A percentile compares a stretch with the other conserved stretches of the same genome.
Conservation (phyloP, 805 yeast species). For the Cyberlindnera mycetangii region DNA sequence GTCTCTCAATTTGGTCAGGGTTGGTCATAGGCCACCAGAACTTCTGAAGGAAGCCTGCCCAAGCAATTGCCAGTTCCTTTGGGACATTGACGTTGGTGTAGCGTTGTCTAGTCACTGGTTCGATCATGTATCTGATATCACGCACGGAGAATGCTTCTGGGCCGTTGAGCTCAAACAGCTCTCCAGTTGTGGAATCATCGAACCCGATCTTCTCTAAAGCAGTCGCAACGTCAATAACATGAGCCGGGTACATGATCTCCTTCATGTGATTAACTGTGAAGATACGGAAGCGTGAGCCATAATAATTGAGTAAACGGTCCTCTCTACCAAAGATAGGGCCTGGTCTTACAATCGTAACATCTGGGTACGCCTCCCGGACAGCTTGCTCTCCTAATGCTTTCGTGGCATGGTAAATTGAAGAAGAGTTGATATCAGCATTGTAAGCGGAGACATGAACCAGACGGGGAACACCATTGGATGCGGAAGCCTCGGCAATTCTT, state of each 20-base stretch:
- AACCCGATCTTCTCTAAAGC: constrained; percentile 77
- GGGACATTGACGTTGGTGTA: constrained; percentile 38
- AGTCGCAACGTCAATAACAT: constrained; percentile 71
- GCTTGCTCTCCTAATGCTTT: constrained; percentile 76
- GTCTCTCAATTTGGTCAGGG: constrained; percentile 75
- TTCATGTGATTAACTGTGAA: constrained; percentile 65
- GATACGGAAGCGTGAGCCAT: constrained; percentile 54
- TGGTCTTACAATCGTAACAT: constrained; percentile 82
- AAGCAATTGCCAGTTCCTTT: constrained; percentile 34
- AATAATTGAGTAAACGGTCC: constrained; percentile 62
- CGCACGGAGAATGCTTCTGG: constrained; percentile 58
- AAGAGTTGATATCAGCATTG: constrained; percentile 66
- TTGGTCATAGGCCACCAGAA: constrained; percentile 49
- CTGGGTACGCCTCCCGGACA: constrained; percentile 66
- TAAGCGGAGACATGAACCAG: constrained; percentile 76
- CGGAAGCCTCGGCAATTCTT: constrained; percentile 71
- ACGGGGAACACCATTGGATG: constrained; percentile 69
- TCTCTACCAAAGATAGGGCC: constrained; percentile 76
- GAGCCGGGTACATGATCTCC: constrained; percentile 67
- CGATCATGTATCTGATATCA: constrained; percentile 70
- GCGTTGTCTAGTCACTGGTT: constrained; percentile 49
- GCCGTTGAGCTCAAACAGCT: constrained; percentile 72
- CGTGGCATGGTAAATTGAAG: constrained; percentile 71
- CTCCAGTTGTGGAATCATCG: constrained; percentile 78
- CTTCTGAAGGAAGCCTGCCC: constrained; percentile 35